Base-by-base conservation (phyloP, 768 basidiomycete species). In the Amanita thiersii region DNA sequence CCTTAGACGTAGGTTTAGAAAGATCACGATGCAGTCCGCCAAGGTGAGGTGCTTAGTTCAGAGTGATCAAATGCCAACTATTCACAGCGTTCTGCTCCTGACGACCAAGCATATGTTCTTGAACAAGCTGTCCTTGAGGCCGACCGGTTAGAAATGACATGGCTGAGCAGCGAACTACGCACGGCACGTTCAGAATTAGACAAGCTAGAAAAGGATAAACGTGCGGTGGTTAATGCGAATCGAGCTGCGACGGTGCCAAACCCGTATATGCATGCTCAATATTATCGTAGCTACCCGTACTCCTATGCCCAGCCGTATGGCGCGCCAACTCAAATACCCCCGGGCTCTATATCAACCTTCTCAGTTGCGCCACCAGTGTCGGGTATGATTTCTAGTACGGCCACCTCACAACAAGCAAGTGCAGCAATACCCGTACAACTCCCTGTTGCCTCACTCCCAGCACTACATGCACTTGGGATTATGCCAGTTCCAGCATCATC, bases 401-500 rank as follows among this genome's bases (percentile, higher is more conserved):
- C 62, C 20, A 47, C 66, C 2, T 62, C 70, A 20, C 57, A 66
- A 41, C 56, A 64, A 38, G 47, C 66, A 31, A 63, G 52, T 43
- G 59, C 64, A 4, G 67, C 69, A 2, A 73, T 75, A 43, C 83
- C 86, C 3, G 78, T 89, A 0, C 78, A 86, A 45, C 65, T 90
- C 23, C 83, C 86, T 12, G 75, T 81, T 1, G 65, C 76, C 17
- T 77, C 79, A 14, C 55, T 83, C 29, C 73, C 79, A 12, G 67
- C 72, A n/a, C 64, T 89, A 7, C 75, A 81, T 40, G 72, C 77
- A 0, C 65, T 87, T 24, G 86, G 85, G 7, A 88, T 89, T 47
- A 65, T 79, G 5, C 86, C 86, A 9, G 68, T 87, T 20, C 73
- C 82, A 2, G 69, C 69, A 11, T 56, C 69, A 9, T 70, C 78